Percentiles rank a stretch among this genome's conserved stretches.
These are phyloP conservation scores for Phytophthora tubulina DNA, from an alignment of 352 stramenopile genomes.

Conservation along the genomic window DNA sequence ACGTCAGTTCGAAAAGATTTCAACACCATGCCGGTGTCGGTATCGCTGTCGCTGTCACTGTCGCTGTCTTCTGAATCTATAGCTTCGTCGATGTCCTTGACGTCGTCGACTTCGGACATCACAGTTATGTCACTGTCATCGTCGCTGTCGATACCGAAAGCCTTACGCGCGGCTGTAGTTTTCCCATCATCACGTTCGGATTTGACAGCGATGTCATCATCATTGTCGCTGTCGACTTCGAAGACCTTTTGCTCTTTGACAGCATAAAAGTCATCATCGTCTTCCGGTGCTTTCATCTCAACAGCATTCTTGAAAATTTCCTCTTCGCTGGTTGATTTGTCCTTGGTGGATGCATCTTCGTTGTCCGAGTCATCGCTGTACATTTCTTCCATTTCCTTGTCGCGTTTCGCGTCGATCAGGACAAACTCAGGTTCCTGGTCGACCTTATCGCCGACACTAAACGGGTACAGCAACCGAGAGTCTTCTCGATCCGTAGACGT, in stretches of 20 bases:
- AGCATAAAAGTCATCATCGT: background rate
- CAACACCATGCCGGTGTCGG: background rate
- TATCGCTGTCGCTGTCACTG: background rate
- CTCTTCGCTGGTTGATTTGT: background rate
- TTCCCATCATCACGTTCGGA: slow-evolving; percentile 1
- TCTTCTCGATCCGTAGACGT: slow-evolving; percentile 52
- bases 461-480: slow-evolving; percentile 40
- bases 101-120: slow-evolving; percentile 12
- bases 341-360: background rate
- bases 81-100: background rate
- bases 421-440: slow-evolving; percentile 41
- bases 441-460: slow-evolving; percentile 39
- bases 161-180: slow-evolving; percentile 2
- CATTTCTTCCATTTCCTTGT: slow-evolving; percentile 20
- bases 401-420: slow-evolving; percentile 42
- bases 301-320: slow-evolving; percentile 19
- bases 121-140: slow-evolving; percentile 14
- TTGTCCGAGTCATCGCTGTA: slow-evolving; percentile 15
- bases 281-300: slow-evolving; percentile 14
- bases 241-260: slow-evolving; percentile 15
- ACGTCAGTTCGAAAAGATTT: background rate
- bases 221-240: slow-evolving; percentile 1
- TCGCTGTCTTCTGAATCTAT: background rate
- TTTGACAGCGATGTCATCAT: background rate
- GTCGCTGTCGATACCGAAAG: slow-evolving; percentile 9